phyloP scores from a whole-genome alignment of 768 basidiomycete genomes.

The Rubroboletus satanas region DNA sequence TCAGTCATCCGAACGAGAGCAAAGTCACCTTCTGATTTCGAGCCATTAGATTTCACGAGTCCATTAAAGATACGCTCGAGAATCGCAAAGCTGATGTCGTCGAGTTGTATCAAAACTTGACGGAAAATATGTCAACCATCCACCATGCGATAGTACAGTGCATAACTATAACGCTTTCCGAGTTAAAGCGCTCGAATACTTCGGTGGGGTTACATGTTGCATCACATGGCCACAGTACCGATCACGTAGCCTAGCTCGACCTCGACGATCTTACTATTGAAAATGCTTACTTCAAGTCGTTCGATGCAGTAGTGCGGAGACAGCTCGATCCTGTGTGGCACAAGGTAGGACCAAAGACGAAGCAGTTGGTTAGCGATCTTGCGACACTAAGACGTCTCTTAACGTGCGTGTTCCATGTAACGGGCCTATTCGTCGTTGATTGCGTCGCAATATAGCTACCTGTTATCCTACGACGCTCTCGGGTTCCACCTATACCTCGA shows the following conservation, averaged over 20 bases:
- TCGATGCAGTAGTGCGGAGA: conserved; percentile 81
- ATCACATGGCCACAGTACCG: not conserved
- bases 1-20: conserved; percentile 28
- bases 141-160: conserved; percentile 91
- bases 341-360: conserved; percentile 89
- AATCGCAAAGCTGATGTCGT: conserved; percentile 86
- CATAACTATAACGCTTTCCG: conserved; percentile 85
- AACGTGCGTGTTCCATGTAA: conserved; percentile 45
- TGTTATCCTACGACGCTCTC: conserved; percentile 86
- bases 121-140: conserved; percentile 85
- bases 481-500: conserved; percentile 92
- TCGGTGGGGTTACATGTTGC: conserved; percentile 37
- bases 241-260: conserved; percentile 61
- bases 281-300: conserved; percentile 90
- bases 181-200: conserved; percentile 85
- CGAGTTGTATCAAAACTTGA: conserved; percentile 83
- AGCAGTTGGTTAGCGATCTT: conserved; percentile 86
- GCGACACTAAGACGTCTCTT: conserved; percentile 80
- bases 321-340: conserved; percentile 96
- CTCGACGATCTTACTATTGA: conserved; percentile 90
- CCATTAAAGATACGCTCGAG: conserved; percentile 78
- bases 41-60: conserved; percentile 75
- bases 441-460: conserved; percentile 39
- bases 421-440: not conserved
- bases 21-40: not conserved